Base-by-base conservation (phyloP, 1,139 yeast genomes). In the Candida sanyaensis region DNA sequence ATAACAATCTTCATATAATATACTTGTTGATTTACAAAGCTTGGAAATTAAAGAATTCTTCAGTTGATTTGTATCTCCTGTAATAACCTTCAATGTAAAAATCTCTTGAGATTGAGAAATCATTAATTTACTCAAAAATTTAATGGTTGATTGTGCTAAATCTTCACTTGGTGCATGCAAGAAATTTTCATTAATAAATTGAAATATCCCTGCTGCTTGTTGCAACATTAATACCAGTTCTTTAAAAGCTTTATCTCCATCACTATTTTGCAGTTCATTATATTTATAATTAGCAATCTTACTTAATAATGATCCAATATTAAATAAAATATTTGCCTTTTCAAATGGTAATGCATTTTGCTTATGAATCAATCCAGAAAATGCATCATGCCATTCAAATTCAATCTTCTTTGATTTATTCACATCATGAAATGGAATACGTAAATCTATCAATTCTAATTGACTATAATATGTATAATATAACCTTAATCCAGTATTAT, bases 41-140 rank as follows among this genome's bases (percentile, higher is more conserved):
- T 84, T 90, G 10, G 96, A 76, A 30, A 87, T 78, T 62, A 92
- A 73, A 0, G 93, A 80, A 40, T 86, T 83, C 58, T 83, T 84
- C 43, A 69, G 66, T 53, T 73, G 80, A 30, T 71, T 72, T 45
- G 70, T 56, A 53, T 75, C 80, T 6, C 72, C 74, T 42, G 75
- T 76, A 37, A 90, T 66, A 28, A 85, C 79, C 55, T 83, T 86
- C 59, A 86, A 68, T 5, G 86, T 69, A 61, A 92, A 91, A 9
- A 88, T 78, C 57, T 93, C 97, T 62, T 91, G 97, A 2, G 95
- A 88, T 63, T 93, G 97, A 0, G 96, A 95, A 50, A 90, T 72
- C 81, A 85, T 81, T 50, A 92, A 65, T 54, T 78, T 78, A 12
- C 77, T 66, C 48, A 92, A 74, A 43, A 89, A 86, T 44, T 76